These are phyloP conservation scores for Coprinopsis strossmayeri DNA, from an alignment of 768 basidiomycete genomes.

Conservation along the genomic window DNA sequence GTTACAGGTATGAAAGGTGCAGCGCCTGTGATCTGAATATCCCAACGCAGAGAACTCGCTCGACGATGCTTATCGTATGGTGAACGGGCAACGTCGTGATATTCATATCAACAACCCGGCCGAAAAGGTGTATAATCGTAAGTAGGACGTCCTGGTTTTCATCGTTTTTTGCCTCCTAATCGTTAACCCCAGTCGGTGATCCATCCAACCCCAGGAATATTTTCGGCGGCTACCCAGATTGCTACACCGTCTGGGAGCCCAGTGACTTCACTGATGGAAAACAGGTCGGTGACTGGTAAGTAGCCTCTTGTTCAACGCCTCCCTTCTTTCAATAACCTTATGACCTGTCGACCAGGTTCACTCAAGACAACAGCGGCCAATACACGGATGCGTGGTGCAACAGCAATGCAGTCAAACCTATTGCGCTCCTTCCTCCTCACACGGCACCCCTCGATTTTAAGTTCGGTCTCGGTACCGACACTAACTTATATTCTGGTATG, in stretches of 20 bases:
- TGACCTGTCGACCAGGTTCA: too few relatives aligned
- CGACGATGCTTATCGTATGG: slow-evolving; percentile 12
- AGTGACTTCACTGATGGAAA: slow-evolving; percentile 9
- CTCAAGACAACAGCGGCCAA: slow-evolving; percentile 2
- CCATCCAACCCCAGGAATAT: slow-evolving; percentile 3
- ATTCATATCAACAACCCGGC: slow-evolving; percentile 15
- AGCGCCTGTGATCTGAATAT: background rate
- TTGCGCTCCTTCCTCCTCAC: slow-evolving; percentile 8
- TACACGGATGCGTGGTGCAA: slow-evolving; percentile 11
- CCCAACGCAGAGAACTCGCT: slow-evolving; percentile 11
- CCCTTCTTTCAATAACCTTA: background rate
- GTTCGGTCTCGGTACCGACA: slow-evolving; percentile 10
- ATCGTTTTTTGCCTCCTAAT: background rate
- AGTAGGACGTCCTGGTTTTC: background rate
- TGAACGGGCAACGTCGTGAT: slow-evolving; percentile 10
- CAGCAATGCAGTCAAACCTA: slow-evolving; percentile 7
- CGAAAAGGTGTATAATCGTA: slow-evolving; percentile 13
- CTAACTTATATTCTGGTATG: slow-evolving; percentile 11
- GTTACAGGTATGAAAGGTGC: background rate
- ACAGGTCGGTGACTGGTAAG: slow-evolving; percentile 9
- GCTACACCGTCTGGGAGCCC: slow-evolving; percentile 11
- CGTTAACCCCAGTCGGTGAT: slow-evolving; percentile 9
- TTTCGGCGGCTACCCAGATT: slow-evolving; percentile 14
- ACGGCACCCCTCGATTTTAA: slow-evolving; percentile 11
- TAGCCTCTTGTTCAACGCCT: background rate